phyloP scores from a whole-genome alignment of 441 rosid species.

The Metrosideros polymorpha region DNA sequence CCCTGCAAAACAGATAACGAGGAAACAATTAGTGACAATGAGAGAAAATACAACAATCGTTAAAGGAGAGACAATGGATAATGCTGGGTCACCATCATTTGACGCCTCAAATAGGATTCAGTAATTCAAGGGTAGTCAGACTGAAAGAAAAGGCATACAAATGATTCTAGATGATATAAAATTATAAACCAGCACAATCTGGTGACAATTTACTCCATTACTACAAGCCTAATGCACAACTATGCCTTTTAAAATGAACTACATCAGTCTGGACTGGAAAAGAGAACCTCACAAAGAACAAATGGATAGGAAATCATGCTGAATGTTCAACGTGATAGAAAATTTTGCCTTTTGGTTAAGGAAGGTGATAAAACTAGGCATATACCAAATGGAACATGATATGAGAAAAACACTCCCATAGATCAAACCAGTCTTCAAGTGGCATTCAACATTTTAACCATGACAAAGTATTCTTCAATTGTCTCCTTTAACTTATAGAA shows the following conservation, averaged over 20 bases:
- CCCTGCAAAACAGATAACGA: constrained; percentile 29
- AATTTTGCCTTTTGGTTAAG: neutral
- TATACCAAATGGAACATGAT: neutral
- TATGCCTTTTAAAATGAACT: neutral
- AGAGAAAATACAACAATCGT: neutral
- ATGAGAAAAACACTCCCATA: neutral
- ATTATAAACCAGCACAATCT: neutral
- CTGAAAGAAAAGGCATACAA: neutral
- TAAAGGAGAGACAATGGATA: neutral
- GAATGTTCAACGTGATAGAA: neutral
- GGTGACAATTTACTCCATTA: neutral
- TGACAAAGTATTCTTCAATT: neutral
- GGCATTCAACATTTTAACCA: neutral
- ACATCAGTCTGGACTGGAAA: neutral
- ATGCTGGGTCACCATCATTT: neutral
- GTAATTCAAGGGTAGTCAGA: neutral
- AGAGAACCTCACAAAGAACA: neutral
- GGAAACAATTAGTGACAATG: neutral
- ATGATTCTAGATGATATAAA: neutral
- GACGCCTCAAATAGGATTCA: neutral
- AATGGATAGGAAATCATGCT: neutral
- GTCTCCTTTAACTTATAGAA: neutral
- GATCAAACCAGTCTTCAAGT: neutral
- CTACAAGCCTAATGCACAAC: neutral
- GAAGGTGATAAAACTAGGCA: neutral